Percentiles rank a stretch among this genome's conserved stretches.
Conservation (phyloP, 2,329 filamentous ascomycete genomes). For the Monilinia fructicola region DNA sequence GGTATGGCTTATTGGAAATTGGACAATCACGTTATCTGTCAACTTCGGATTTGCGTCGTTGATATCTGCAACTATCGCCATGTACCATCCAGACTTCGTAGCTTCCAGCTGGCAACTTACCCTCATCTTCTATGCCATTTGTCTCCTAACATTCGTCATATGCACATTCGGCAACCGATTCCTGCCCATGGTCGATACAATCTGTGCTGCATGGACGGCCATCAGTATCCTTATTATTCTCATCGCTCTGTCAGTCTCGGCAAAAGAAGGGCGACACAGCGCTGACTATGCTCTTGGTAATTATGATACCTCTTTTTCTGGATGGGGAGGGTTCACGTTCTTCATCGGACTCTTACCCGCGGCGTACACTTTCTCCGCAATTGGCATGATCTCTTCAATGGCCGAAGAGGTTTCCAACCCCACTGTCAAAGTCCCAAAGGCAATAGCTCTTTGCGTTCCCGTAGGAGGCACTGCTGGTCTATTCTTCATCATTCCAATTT, state of each 20-base stretch:
- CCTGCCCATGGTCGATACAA: slow-evolving; percentile 62
- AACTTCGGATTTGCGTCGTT: slow-evolving; percentile 68
- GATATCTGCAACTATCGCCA: slow-evolving; percentile 51
- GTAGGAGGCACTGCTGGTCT: slow-evolving; percentile 51
- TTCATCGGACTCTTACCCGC: slow-evolving; percentile 62
- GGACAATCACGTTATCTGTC: slow-evolving; percentile 79
- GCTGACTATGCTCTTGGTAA: slow-evolving; percentile 54
- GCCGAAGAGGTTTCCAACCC: slow-evolving; percentile 58
- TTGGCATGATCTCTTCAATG: slow-evolving; percentile 64
- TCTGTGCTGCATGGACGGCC: slow-evolving; percentile 56
- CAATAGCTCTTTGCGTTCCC: slow-evolving; percentile 49
- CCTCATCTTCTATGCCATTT: slow-evolving; percentile 69
- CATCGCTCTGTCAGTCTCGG: slow-evolving; percentile 55
- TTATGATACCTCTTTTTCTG: slow-evolving; percentile 55
- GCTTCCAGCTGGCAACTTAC: slow-evolving; percentile 64
- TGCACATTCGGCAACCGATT: slow-evolving; percentile 67
- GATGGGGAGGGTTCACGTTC: slow-evolving; percentile 60
- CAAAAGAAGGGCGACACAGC: slow-evolving; percentile 53
- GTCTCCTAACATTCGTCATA: slow-evolving; percentile 62
- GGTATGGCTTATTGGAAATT: slow-evolving; percentile 76
- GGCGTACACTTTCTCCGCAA: slow-evolving; percentile 57
- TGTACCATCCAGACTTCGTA: slow-evolving; percentile 55
- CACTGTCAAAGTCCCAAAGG: slow-evolving; percentile 49
- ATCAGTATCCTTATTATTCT: slow-evolving; percentile 57
- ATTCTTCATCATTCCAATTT: slow-evolving; percentile 54